phyloP scores from a whole-genome alignment of 176 grass and related monocot genomes.

The Oryza meridionalis region DNA sequence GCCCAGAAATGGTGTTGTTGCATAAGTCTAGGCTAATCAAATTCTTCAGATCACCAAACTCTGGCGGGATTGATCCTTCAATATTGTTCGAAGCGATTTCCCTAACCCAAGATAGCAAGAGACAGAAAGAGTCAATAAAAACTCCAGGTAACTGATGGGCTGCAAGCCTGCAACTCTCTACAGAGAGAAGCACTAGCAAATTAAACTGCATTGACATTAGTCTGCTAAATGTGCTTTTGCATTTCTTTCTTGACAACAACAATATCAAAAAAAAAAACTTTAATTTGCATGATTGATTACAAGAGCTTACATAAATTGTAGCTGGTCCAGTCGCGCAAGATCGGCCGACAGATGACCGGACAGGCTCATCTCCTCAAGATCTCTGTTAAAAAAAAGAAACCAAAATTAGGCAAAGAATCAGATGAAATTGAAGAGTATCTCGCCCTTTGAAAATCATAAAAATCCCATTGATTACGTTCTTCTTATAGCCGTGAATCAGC shows the following conservation, averaged over 20 bases:
- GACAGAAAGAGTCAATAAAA: neutral
- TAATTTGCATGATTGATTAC: neutral
- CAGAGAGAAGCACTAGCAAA: neutral
- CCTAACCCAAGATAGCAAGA: slow-evolving; percentile 42
- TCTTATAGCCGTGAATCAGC: neutral
- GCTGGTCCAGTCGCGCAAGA: slow-evolving; percentile 62
- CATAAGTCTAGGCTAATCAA: slow-evolving; percentile 68
- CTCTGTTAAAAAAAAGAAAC: slow-evolving; percentile 24
- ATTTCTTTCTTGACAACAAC: neutral
- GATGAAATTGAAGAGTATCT: neutral
- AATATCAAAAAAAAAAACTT: neutral
- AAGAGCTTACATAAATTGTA: slow-evolving; percentile 60
- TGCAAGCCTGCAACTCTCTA: neutral
- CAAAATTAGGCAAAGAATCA: neutral
- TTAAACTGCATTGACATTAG: neutral
- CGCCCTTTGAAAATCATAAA: neutral
- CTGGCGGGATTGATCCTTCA: slow-evolving; percentile 62
- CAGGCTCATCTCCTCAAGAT: slow-evolving; percentile 41
- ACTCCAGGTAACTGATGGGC: neutral
- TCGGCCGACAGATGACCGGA: slow-evolving; percentile 61
- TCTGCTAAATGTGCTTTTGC: neutral
- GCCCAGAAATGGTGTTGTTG: slow-evolving; percentile 69
- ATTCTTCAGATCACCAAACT: slow-evolving; percentile 62
- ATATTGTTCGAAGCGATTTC: slow-evolving; percentile 61
- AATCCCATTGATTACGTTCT: neutral